Percentiles rank a stretch among this genome's conserved stretches.
phyloP scores from a whole-genome alignment of 1,284 basidiomycete species.

The Cryptococcus sp. region DNA sequence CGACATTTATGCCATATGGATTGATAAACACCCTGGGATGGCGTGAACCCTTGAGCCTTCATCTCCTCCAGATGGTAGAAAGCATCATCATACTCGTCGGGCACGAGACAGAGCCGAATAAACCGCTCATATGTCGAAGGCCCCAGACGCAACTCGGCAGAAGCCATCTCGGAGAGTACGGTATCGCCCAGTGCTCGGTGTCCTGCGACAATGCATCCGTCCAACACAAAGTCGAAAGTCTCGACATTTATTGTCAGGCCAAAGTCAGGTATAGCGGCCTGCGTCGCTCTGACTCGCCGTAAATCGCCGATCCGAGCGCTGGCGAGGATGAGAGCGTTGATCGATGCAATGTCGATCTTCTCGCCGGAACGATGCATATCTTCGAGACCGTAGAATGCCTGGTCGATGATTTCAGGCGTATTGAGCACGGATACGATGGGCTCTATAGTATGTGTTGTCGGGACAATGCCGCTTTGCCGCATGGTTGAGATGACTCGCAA shows the following conservation, averaged over 20 bases:
- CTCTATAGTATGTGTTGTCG: slow-evolving; percentile 28
- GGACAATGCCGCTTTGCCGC: slow-evolving; percentile 26
- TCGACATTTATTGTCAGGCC: slow-evolving; percentile 53
- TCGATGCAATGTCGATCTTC: slow-evolving; percentile 54
- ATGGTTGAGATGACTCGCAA: slow-evolving; percentile 32
- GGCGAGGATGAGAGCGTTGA: slow-evolving; percentile 65
- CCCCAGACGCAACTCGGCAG: not conserved
- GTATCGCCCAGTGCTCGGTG: slow-evolving; percentile 37
- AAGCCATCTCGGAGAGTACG: slow-evolving; percentile 34
- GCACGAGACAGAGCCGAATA: slow-evolving; percentile 63
- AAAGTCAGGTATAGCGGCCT: slow-evolving; percentile 59
- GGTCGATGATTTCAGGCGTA: slow-evolving; percentile 57
- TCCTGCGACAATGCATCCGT: slow-evolving; percentile 53
- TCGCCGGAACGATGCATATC: slow-evolving; percentile 55
- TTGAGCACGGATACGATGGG: slow-evolving; percentile 54
- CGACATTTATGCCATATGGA: slow-evolving; percentile 59
- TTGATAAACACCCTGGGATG: slow-evolving; percentile 57
- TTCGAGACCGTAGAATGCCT: slow-evolving; percentile 61
- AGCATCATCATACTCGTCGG: slow-evolving; percentile 70
- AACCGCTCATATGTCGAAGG: slow-evolving; percentile 61
- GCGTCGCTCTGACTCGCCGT: slow-evolving; percentile 69
- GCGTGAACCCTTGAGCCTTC: slow-evolving; percentile 60
- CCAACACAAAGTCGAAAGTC: slow-evolving; percentile 65
- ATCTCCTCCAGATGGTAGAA: slow-evolving; percentile 84
- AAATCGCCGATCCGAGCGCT: slow-evolving; percentile 60